A percentile compares a stretch with the other conserved stretches of the same genome.
Conservation (phyloP, 306 rosid species). For the Cicer yamashitae region DNA sequence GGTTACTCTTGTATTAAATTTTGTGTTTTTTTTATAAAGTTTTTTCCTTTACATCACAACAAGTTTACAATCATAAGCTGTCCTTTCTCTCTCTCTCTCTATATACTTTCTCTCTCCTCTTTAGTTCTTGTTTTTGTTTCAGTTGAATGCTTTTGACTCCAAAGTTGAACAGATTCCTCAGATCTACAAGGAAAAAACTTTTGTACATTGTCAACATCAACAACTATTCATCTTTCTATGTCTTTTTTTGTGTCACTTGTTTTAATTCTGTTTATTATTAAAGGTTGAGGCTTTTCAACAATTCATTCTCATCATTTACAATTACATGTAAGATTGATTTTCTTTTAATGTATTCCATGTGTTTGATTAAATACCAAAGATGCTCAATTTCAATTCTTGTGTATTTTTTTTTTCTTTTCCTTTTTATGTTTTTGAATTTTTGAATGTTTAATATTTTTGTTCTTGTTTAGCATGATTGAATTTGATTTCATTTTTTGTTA, state of each 20-base stretch:
- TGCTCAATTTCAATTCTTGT: conserved; percentile 24
- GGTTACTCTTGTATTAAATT: conserved; percentile 66
- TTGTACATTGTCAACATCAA: conserved; percentile 50
- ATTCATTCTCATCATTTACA: conserved; percentile 39
- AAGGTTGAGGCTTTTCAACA: conserved; percentile 47
- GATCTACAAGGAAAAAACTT: conserved; percentile 66
- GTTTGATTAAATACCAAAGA: conserved; percentile 4
- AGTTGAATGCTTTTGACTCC: conserved; percentile 73
- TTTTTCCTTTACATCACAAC: conserved; percentile 44
- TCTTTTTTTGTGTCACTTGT: conserved; percentile 29
- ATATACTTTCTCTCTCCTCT: conserved; percentile 46
- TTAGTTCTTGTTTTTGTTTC: conserved; percentile 44
- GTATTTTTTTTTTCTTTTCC: background rate
- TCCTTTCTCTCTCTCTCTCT: conserved; percentile 54
- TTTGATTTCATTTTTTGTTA: conserved; percentile 43
- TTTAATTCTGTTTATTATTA: conserved; percentile 44
- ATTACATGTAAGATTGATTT: conserved; percentile 33
- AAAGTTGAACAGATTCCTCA: conserved; percentile 70
- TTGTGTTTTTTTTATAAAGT: conserved; percentile 41
- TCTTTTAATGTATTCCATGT: conserved; percentile 1
- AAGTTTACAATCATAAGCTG: conserved; percentile 41
- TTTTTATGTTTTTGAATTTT: background rate
- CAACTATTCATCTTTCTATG: conserved; percentile 52
- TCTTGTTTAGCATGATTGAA: conserved; percentile 43
- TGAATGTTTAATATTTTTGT: background rate